Conservation (phyloP, 1,284 basidiomycete species). For the Trichosporon coremiiforme region DNA sequence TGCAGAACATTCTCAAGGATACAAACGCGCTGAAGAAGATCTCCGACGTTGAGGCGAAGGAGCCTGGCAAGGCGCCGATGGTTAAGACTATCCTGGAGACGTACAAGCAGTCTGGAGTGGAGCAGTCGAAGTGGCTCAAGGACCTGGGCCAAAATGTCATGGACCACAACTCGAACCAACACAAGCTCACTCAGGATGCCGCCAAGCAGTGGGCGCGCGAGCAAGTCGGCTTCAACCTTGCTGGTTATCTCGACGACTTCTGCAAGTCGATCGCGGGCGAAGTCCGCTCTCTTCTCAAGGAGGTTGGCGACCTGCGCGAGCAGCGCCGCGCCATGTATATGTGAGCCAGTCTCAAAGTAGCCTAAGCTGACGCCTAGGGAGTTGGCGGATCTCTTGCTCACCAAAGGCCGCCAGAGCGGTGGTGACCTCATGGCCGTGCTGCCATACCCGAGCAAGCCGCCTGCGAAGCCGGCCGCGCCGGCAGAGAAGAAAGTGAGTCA, state of each 20-base stretch:
- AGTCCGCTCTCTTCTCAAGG: slow-evolving; percentile 52
- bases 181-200: slow-evolving; percentile 48
- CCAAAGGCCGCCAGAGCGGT: slow-evolving; percentile 54
- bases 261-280: slow-evolving; percentile 46
- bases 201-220: slow-evolving; percentile 50
- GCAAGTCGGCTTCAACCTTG: slow-evolving; percentile 56
- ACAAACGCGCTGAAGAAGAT: slow-evolving; percentile 53
- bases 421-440: slow-evolving; percentile 51
- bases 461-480: slow-evolving; percentile 35
- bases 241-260: slow-evolving; percentile 42
- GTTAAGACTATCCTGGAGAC: slow-evolving; percentile 54
- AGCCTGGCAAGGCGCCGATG: slow-evolving; percentile 40
- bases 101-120: slow-evolving; percentile 49
- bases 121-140: slow-evolving; percentile 49
- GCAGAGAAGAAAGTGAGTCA: slow-evolving; percentile 29
- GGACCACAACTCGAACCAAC: slow-evolving; percentile 55
- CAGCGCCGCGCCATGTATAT: slow-evolving; percentile 54
- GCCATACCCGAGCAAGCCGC: slow-evolving; percentile 36
- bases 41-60: slow-evolving; percentile 49
- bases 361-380: slow-evolving; percentile 29
- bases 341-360: neutral
- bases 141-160: slow-evolving; percentile 51
- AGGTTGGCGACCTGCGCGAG: slow-evolving; percentile 55
- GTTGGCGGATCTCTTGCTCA: slow-evolving; percentile 53
- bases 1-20: slow-evolving; percentile 49